Conservation (phyloP, 768 basidiomycete genomes). For the Pholiota microspora region DNA sequence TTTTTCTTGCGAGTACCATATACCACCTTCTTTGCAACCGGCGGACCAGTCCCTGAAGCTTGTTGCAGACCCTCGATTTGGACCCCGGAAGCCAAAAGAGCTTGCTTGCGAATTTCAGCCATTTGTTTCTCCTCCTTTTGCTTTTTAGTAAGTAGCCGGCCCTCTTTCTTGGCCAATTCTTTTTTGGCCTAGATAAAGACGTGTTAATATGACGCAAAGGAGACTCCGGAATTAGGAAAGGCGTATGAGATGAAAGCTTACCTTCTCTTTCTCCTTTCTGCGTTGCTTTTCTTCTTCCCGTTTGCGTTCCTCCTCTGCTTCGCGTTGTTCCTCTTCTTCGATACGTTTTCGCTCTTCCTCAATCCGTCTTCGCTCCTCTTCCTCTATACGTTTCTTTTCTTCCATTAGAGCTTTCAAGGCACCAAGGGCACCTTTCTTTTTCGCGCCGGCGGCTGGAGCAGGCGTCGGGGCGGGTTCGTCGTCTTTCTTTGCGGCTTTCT, state of each 20-base stretch:
- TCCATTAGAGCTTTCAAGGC: conserved; percentile 91
- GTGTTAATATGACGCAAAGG: conserved; percentile 10
- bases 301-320: conserved; percentile 72
- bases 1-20: conserved; percentile 88
- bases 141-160: conserved; percentile 92
- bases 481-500: conserved; percentile 72
- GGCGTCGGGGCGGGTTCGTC: conserved; percentile 46
- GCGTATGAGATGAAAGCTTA: conserved; percentile 21
- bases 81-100: conserved; percentile 85
- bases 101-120: conserved; percentile 88
- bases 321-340: conserved; percentile 84
- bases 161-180: conserved; percentile 91
- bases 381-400: conserved; percentile 84
- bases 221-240: conserved; percentile 5
- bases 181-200: conserved; percentile 67
- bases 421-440: conserved; percentile 79
- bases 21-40: conserved; percentile 67
- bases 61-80: conserved; percentile 88
- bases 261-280: conserved; percentile 89
- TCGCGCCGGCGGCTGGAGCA: conserved; percentile 40
- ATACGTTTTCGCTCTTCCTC: conserved; percentile 81
- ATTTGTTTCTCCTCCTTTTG: conserved; percentile 92
- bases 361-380: conserved; percentile 67
- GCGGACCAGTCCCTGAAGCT: conserved; percentile 35
- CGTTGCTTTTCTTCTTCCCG: conserved; percentile 84